Conservation (phyloP, 73 alveolate species). For the Uronychia setigera region DNA sequence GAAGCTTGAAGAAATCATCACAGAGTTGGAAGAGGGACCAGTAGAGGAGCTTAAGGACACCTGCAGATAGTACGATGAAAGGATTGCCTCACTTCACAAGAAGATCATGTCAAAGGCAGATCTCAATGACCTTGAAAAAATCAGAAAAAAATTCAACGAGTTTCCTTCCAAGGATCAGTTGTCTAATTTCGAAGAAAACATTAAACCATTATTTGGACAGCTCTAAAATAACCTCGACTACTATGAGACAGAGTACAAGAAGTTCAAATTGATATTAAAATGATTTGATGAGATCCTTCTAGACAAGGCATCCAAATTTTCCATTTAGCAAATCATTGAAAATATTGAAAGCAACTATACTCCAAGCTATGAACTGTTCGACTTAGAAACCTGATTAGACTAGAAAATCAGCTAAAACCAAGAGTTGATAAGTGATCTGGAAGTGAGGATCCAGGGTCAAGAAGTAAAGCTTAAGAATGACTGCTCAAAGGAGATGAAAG, state of each 20-base stretch:
- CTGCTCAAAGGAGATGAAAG: neutral
- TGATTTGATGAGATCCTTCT: neutral
- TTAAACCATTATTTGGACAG: neutral
- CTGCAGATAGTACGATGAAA: neutral
- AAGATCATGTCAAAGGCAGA: neutral
- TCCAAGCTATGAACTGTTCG: too few relatives aligned
- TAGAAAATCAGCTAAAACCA: neutral
- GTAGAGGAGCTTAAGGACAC: neutral
- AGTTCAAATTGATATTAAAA: neutral
- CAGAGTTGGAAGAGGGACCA: neutral
- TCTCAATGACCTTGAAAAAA: neutral
- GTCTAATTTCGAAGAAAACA: neutral
- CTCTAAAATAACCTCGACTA: neutral
- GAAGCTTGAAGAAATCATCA: neutral
- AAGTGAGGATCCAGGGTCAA: neutral
- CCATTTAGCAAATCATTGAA: neutral
- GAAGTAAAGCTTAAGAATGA: neutral
- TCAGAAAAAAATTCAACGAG: neutral
- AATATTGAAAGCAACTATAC: neutral
- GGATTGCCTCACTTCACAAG: neutral
- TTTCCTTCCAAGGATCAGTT: neutral
- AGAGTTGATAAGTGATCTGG: neutral
- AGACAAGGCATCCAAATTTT: neutral
- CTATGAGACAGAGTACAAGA: neutral
- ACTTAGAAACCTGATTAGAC: neutral